Evolutionary conservation across 208 protist species (phyloP), one percentile per base, ranked within the genome.

Genomic region (Wallacemonas sp.): DNA sequence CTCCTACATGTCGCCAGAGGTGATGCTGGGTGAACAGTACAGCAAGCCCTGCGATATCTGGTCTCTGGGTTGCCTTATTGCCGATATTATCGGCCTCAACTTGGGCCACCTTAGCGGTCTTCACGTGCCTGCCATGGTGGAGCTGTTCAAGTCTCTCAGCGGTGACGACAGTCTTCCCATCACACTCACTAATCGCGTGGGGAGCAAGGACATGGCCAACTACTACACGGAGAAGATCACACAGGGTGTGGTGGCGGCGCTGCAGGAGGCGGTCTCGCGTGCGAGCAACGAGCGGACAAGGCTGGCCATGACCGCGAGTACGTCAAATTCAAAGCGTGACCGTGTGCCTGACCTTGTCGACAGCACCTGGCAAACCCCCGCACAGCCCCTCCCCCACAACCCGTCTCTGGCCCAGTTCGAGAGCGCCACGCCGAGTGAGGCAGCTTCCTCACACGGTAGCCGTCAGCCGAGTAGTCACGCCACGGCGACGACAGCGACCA

Each of bases 1-100:
- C 42, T 66, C 79, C 24, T 95, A 95, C 74, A 95, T 95, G 89
- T 74, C 84, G 21, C 89, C 89, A 8, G 85, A 95, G 69, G 88
- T 95, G 72, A 72, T 95, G 41, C 68, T 95, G 0, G 81, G 82
- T 30, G 86, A 95, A 69, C 75, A 76, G 19, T 95, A 95, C 75
- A 75, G 81, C 42, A 82, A 89, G 56, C 74, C 84, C 42, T 93
- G 86, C 61, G 89, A 95, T 54, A 68, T 95, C 55, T 95, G 89
- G 86, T 89, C 80, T 28, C 80, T 92, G 63, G 89, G 89, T 28
- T 92, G 83, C 68, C 65, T 95, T 5, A 60, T 95, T 24, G 83
- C 86, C 12, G 79, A 90, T 19, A 68, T 93, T 26, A 88, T 95
- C 66, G 85, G 86, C 44, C 70, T 95, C 1, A 68, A 80, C 27